phyloP scores from a whole-genome alignment of 306 rosid species.

The Albizia julibrissin region DNA sequence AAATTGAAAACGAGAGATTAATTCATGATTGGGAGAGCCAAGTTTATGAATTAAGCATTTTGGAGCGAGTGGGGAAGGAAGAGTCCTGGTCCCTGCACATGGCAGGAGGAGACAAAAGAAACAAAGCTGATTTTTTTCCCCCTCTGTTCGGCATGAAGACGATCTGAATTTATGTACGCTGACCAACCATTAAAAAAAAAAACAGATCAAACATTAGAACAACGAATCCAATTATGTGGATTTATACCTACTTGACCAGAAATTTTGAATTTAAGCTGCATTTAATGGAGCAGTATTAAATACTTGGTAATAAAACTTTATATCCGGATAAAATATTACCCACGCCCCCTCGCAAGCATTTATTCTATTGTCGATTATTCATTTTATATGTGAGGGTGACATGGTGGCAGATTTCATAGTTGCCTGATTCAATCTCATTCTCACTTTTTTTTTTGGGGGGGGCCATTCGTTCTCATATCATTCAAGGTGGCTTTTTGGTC shows the following conservation, averaged over 20 bases:
- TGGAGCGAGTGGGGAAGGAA: too few species aligned
- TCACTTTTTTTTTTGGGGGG: not conserved
- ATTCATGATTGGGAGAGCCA: not conserved
- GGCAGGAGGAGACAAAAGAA: not conserved
- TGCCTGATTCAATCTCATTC: not conserved
- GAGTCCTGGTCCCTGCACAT: not conserved
- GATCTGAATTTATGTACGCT: not conserved
- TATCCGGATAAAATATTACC: too few species aligned
- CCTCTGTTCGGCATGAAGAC: not conserved
- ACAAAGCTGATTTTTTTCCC: too few species aligned
- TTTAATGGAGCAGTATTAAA: too few species aligned
- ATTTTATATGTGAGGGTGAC: not conserved
- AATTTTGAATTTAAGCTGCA: too few species aligned
- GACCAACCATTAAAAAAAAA: not conserved
- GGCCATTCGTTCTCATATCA: not conserved
- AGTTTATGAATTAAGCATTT: not conserved
- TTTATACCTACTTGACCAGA: too few species aligned
- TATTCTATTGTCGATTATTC: not conserved
- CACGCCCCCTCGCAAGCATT: not conserved
- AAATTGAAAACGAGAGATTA: not conserved
- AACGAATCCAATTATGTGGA: not conserved
- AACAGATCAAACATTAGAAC: not conserved
- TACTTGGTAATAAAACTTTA: too few species aligned
- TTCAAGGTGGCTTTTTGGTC: not conserved
- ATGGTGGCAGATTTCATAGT: not conserved